Base-by-base conservation (phyloP, 2,329 filamentous ascomycete species). In the Colletotrichum zoysiae region DNA sequence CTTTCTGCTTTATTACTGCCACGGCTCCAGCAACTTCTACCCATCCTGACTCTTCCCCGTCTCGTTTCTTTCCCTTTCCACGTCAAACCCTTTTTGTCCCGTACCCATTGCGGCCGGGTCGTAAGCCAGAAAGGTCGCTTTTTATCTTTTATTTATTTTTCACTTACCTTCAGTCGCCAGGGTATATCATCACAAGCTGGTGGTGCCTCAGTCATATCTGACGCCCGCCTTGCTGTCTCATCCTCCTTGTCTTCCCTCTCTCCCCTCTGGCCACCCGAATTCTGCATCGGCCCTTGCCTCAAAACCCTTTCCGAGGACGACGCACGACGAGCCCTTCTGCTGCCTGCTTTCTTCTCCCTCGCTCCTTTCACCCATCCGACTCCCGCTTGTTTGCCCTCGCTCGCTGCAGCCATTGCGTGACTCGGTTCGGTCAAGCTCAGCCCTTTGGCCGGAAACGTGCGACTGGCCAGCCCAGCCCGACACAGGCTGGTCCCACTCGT, bases 1-100 rank as follows among this genome's bases (percentile, higher is more conserved):
- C 78, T 78, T 74, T 62, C 67, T 62, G 62, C 67, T 63, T 57
- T 65, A 48, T 53, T 64, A 70, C 73, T 69, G 68, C 60, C 48
- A 69, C 72, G 67, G 71, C 63, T 57, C 73, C 73, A 73, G 33
- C 71, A 72, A 65, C 70, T 70, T 62, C 56, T 48, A 26, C 62
- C 56, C 51, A 60, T 50, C 57, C 42, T 51, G 50, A 44, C 67
- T 61, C 50, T 67, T 55, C 56, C 62, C 50, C 12, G 40, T 44
- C 62, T 58, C 33, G 56, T 30, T 60, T 70, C 66, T 57, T 44
- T 55, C 59, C 46, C 51, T 50, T 65, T 55, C 59, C 55, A 64
- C 66, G 46, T 65, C 56, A 42, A 70, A 64, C 46, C 26, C 20
- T 58, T 60, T 11, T 55, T 59, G 12, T 33, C 42, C 26, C 53